Conservation (phyloP, 2,329 filamentous ascomycete genomes). For the Xylaria digitata region DNA sequence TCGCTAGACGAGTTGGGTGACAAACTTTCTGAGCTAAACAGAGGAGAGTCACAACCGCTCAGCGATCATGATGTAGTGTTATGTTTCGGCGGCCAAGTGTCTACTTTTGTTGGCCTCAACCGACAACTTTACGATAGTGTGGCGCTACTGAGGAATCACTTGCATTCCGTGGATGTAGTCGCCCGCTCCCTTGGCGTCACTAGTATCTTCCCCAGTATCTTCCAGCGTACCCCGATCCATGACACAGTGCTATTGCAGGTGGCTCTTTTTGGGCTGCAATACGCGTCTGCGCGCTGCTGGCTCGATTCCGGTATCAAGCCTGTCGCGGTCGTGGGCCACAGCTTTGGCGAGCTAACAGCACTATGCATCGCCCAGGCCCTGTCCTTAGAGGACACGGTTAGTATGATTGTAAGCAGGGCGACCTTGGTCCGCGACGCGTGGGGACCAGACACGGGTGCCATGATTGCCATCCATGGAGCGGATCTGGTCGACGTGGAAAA, state of each 20-base stretch:
- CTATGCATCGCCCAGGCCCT: slow-evolving; percentile 52
- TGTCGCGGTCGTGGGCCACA: slow-evolving; percentile 53
- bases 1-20: neutral
- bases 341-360: slow-evolving; percentile 57
- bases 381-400: slow-evolving; percentile 49
- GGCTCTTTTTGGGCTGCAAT: slow-evolving; percentile 55
- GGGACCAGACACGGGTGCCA: slow-evolving; percentile 52
- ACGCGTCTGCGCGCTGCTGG: slow-evolving; percentile 52
- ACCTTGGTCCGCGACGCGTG: slow-evolving; percentile 48
- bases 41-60: slow-evolving; percentile 36
- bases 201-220: slow-evolving; percentile 51
- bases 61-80: slow-evolving; percentile 44
- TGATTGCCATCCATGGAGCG: slow-evolving; percentile 52
- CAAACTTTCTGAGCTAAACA: neutral
- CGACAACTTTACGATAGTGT: slow-evolving; percentile 46
- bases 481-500: neutral
- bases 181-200: too few relatives aligned
- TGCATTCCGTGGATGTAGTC: too few relatives aligned
- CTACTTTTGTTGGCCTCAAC: slow-evolving; percentile 48
- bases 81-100: slow-evolving; percentile 52
- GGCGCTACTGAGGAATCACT: neutral
- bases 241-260: slow-evolving; percentile 53
- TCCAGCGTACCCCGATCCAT: slow-evolving; percentile 40
- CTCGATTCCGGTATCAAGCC: slow-evolving; percentile 51
- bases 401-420: slow-evolving; percentile 47